Evolutionary conservation across 768 basidiomycete genomes (phyloP), one percentile per base, ranked within the genome.

Genomic region (Strobilomyces dryophilus): DNA sequence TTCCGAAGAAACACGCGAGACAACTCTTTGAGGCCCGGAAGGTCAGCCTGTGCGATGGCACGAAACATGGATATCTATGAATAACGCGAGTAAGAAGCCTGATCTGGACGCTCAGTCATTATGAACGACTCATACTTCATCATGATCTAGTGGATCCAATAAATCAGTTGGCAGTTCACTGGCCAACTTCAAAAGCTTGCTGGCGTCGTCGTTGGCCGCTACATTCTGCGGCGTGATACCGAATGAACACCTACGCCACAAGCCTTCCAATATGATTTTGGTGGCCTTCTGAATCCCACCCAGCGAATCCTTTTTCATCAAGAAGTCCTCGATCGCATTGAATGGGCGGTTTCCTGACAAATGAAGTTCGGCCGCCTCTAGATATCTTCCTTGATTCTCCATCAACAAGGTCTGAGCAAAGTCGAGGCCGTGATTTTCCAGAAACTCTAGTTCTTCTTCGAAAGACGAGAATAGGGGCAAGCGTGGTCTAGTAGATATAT

Each of bases 341-440:
- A 73, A 29, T 0, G 63, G 64, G 1, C 77, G 73, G 14, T 79
- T 80, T 57, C 81, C 77, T 0, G 67, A 64, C 5, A 81, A 54
- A 57, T 81, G 75, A 17, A 83, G 59, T 20, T 78, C 71, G 0
- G 81, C 82, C 0, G 84, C 84, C 35, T 84, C 79, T 1, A 57
- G 49, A 44, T 66, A 73, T 55, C 72, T 71, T 14, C 73, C 76
- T 10, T 76, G 69, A 7, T 67, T 35, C 5, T 35, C 35, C 35
- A 35, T 3, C 17, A 35, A 35, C 35, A 17, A 14, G 17, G 35
- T 5, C 11, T 5, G 10, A 14, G 35, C 10, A 35, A 35, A 17
- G 35, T 35, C 35, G 11, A 35, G 35, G 35, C 11, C 17, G 35
- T 29, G 9, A 1, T 3, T 29, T 6, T 29, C 29, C 6, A 6